Evolutionary conservation across 2,329 filamentous ascomycete genomes (phyloP), one percentile per base, ranked within the genome.

Genomic region (Hypoxylon sp.): DNA sequence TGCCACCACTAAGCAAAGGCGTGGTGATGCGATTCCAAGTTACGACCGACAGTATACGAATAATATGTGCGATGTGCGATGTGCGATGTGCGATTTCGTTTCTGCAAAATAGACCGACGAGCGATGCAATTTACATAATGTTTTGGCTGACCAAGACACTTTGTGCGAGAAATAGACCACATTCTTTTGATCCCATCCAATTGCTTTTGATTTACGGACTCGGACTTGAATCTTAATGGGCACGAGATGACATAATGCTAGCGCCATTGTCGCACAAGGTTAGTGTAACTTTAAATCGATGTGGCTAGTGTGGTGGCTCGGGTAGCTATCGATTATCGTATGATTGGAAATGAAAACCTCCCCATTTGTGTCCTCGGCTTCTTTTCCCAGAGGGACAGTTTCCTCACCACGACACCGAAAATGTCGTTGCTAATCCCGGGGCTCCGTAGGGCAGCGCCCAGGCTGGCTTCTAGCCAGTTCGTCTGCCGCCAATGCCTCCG

Each of bases 401-500:
- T 65, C 65, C 53, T 60, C 51, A 42, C 14, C 31, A 63, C 5
- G 42, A 56, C 35, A 50, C 27, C 17, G 31, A 49, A 61, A 64
- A 85, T 85, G 84, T 79, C 82, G 65, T 76, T 81, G 53, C 75
- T 85, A 62, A 75, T 80, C 61, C 82, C 82, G 51, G 80, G 82
- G 57, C 73, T 85, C 64, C 80, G 83, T 68, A 80, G 82, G 73
- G 71, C 80, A 48, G 77, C 80, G 70, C 71, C 84, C 25, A 80
- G 78, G 72, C 76, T 80, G 20, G 78, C 83, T 33, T 75, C 78
- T 30, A 77, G 81, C 33, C 79, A 81, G 62, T 81, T 85, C 59
- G 75, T 82, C 75, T 86, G 84, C 78, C 83, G 84, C 70, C 85
- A 86, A 82, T 87, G 84, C 77, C 81, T 74, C 30, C 76, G 76